A percentile compares a stretch with the other conserved stretches of the same genome.
phyloP scores from a whole-genome alignment of 2,329 filamentous ascomycete genomes.

The Sporothrix protearum region DNA sequence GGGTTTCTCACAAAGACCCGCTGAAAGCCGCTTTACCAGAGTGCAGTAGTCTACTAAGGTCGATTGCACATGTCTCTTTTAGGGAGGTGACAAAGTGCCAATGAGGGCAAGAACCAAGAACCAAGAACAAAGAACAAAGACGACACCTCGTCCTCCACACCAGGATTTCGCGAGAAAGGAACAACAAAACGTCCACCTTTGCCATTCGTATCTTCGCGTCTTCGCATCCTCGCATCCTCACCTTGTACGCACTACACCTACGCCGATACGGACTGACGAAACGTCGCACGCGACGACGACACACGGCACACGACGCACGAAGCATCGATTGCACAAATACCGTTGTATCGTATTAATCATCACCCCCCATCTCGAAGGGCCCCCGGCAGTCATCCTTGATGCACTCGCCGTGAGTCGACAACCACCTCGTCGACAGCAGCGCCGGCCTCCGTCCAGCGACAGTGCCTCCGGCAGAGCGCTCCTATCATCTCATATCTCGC shows the following conservation, averaged over 20 bases:
- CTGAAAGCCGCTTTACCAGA: constrained; percentile 11
- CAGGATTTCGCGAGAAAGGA: neutral
- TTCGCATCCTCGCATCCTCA: no score
- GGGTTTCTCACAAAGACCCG: constrained; percentile 15
- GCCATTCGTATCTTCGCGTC: neutral
- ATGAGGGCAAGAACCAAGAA: neutral
- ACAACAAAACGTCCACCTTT: neutral
- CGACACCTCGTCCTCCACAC: neutral
- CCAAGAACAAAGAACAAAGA: neutral
- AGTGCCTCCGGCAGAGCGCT: neutral
- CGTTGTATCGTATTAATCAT: neutral
- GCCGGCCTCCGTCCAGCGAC: neutral
- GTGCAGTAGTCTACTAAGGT: neutral
- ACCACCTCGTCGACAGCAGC: neutral
- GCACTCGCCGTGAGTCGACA: neutral
- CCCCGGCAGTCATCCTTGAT: neutral
- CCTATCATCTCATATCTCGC: neutral
- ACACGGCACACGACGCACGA: neutral
- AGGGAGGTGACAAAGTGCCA: constrained; percentile 4
- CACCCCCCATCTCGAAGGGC: neutral
- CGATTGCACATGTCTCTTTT: constrained; percentile 15
- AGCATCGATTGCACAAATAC: neutral
- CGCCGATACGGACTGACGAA: neutral
- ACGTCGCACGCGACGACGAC: neutral
- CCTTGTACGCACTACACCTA: neutral